Percentiles rank a stretch among this genome's conserved stretches.
These are phyloP conservation scores for Rachicladosporium sp. DNA, from an alignment of 2,329 filamentous ascomycete species.

Conservation along the genomic window DNA sequence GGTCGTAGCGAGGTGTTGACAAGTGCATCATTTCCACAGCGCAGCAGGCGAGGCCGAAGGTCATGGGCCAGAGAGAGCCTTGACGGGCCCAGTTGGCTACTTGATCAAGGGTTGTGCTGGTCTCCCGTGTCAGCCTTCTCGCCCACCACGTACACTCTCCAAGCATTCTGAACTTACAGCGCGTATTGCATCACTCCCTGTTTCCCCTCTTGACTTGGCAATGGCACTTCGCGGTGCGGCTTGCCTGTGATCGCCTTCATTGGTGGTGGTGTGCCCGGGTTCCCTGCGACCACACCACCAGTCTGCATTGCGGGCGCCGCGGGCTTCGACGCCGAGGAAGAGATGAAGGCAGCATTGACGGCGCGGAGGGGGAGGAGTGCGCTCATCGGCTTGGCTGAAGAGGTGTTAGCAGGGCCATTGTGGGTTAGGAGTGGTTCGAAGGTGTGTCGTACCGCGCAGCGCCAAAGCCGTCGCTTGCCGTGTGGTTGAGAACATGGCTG, in stretches of 20 bases:
- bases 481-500: slow-evolving; percentile 38
- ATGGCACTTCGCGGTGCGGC: slow-evolving; percentile 56
- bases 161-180: slow-evolving; percentile 47
- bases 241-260: slow-evolving; percentile 36
- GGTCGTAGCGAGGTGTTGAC: slow-evolving; percentile 77
- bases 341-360: slow-evolving; percentile 48
- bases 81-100: slow-evolving; percentile 77
- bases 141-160: too few species aligned
- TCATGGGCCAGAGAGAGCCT: slow-evolving; percentile 78
- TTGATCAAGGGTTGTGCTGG: slow-evolving; percentile 63
- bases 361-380: slow-evolving; percentile 52
- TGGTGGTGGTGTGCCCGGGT: slow-evolving; percentile 38
- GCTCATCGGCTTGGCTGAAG: slow-evolving; percentile 52
- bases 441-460: slow-evolving; percentile 37
- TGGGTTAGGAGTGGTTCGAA: slow-evolving; percentile 1
- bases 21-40: slow-evolving; percentile 89
- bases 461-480: slow-evolving; percentile 42
- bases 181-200: slow-evolving; percentile 77
- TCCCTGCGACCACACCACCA: slow-evolving; percentile 40
- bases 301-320: slow-evolving; percentile 45
- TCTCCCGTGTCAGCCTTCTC: too few species aligned
- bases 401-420: slow-evolving; percentile 10
- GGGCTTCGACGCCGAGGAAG: slow-evolving; percentile 51
- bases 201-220: slow-evolving; percentile 66
- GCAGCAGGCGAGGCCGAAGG: slow-evolving; percentile 79